phyloP scores from a whole-genome alignment of 371 early-diverging fungal genomes.

The Smittium mucronatum region DNA sequence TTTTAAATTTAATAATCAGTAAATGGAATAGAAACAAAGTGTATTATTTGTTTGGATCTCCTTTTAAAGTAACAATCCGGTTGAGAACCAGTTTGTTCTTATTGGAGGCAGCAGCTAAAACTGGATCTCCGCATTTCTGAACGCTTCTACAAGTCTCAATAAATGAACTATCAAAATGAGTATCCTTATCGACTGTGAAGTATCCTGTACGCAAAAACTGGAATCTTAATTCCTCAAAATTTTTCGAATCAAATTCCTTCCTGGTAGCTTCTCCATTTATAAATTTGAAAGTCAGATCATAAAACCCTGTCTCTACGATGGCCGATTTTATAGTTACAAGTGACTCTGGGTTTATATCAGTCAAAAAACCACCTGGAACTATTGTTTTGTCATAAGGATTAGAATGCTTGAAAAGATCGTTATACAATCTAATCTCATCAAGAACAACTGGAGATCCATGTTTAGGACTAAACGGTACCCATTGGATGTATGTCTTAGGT shows the following conservation, averaged over 20 bases:
- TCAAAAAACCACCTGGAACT: constrained; percentile 81
- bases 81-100: constrained; percentile 52
- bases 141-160: constrained; percentile 13
- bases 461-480: constrained; percentile 80
- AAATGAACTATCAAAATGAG: constrained; percentile 38
- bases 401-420: constrained; percentile 75
- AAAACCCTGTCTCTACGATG: constrained; percentile 72
- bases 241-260: constrained; percentile 20
- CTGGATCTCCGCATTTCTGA: constrained; percentile 25
- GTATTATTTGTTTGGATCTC: constrained; percentile 68
- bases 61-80: constrained; percentile 83
- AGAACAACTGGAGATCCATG: constrained; percentile 69
- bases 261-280: constrained; percentile 14
- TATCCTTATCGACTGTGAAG: constrained; percentile 91
- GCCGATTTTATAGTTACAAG: constrained; percentile 57
- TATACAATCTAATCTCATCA: constrained; percentile 74
- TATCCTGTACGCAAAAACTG: constrained; percentile 96
- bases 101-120: constrained; percentile 25
- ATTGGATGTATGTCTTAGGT: constrained; percentile 97
- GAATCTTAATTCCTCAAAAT: constrained; percentile 64
- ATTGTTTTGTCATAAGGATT: constrained; percentile 68
- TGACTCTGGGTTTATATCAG: constrained; percentile 81
- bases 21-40: too few relatives aligned
- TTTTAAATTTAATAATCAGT: too few relatives aligned
- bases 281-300: constrained; percentile 35